Evolutionary conservation across 306 rosid species (phyloP), one percentile per base, ranked within the genome.

Genomic region (Cicer bijugum): DNA sequence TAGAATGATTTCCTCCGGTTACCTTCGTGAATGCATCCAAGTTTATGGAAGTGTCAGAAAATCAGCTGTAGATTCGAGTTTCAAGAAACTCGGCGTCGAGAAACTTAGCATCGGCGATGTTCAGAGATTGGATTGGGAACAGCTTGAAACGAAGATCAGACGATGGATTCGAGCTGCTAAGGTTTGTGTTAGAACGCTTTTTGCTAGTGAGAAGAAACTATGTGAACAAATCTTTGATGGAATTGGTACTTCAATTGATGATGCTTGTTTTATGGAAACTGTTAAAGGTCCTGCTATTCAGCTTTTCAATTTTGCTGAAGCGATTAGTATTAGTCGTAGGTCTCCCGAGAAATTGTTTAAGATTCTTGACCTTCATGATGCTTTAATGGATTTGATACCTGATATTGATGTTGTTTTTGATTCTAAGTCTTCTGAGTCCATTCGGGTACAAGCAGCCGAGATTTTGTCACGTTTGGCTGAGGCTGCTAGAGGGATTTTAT

Each of bases 281-380:
- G 97, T 95, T 0, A 95, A 95, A 52, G 96, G 97, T 0, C 97
- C 99, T 2, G 97, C 96, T 8, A 89, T 89, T 72, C 97, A 95
- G 87, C 87, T 95, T 3, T 95, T 95, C 65, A 95, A 95, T 65
- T 92, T 95, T 42, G 92, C 97, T 3, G 97, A 95, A 40, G 97
- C 97, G 5, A 87, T 95, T 55, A 95, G 99, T 44, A 92, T 95
- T 6, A 90, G 97, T 69, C 78, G 97, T 2, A 79, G 99, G 53
- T 95, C 99, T 7, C 97, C 96, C 5, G 99, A 95, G 87, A 95
- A 95, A 78, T 67, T 95, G 23, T 95, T 95, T 72, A 95, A 90
- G 89, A 95, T 92, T 71, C 86, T 92, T 0, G 99, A 95, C 83
- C 83, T 95, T 14, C 97, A 95, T 23, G 99, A 95, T 56, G 91